phyloP scores from a whole-genome alignment of 257 asterid species.

The Nicotiana sylvestris region DNA sequence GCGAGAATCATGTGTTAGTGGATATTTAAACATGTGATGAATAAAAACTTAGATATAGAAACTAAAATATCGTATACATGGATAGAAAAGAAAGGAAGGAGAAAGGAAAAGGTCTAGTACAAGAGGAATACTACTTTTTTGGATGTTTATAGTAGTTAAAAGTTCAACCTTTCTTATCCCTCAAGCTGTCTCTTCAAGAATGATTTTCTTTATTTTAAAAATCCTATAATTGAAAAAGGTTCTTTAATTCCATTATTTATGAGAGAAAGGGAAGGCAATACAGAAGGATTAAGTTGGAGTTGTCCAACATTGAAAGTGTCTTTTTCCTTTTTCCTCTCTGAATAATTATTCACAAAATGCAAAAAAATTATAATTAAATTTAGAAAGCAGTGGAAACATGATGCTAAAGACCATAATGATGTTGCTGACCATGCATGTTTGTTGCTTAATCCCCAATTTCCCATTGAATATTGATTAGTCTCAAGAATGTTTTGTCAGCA shows the following conservation, averaged over 20 bases:
- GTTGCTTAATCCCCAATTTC: constrained; percentile 2
- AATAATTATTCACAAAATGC: neutral
- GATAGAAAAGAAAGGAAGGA: neutral
- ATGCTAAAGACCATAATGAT: constrained; percentile 1
- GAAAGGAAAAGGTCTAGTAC: neutral
- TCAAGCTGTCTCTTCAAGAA: constrained; percentile 6
- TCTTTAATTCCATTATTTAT: neutral
- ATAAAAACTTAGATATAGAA: neutral
- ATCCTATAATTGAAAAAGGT: neutral
- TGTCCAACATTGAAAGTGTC: neutral
- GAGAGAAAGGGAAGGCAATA: neutral
- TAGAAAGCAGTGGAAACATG: constrained; percentile 9
- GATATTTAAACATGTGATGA: neutral
- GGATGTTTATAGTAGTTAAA: neutral
- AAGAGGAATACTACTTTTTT: neutral
- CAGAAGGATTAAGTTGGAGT: neutral
- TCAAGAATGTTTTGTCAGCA: neutral
- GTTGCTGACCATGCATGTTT: constrained; percentile 2
- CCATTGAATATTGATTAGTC: neutral
- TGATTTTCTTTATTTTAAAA: neutral
- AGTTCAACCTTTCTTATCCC: neutral
- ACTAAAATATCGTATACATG: neutral
- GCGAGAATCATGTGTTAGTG: neutral
- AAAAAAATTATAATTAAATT: neutral
- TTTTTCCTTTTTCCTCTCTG: neutral